phyloP scores from a whole-genome alignment of 148 eudicot genomes.

The Selenicereus undatus region DNA sequence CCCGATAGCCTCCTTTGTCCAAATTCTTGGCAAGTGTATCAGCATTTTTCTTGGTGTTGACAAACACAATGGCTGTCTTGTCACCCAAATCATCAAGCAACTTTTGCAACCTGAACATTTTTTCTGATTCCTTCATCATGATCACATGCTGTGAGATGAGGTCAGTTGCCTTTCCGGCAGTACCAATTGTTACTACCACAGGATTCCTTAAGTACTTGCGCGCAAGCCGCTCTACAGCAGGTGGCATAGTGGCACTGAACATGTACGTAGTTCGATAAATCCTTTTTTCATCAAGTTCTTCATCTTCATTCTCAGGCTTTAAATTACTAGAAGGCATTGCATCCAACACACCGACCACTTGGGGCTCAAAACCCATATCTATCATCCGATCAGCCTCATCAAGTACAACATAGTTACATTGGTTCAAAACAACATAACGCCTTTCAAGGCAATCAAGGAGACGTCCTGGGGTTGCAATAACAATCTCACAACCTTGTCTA shows the following conservation, averaged over 20 bases:
- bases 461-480: slow-evolving; percentile 87
- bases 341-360: slow-evolving; percentile 74
- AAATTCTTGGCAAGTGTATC: slow-evolving; percentile 42
- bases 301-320: slow-evolving; percentile 86
- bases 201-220: slow-evolving; percentile 84
- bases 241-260: slow-evolving; percentile 94
- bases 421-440: slow-evolving; percentile 66
- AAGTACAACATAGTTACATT: slow-evolving; percentile 84
- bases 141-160: slow-evolving; percentile 68
- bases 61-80: slow-evolving; percentile 61
- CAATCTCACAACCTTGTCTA: slow-evolving; percentile 84
- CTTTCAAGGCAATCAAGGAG: slow-evolving; percentile 77
- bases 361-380: slow-evolving; percentile 90
- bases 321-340: slow-evolving; percentile 91
- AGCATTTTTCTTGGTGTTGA: slow-evolving; percentile 53
- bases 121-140: slow-evolving; percentile 81
- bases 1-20: slow-evolving; percentile 55
- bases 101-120: slow-evolving; percentile 48
- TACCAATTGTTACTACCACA: slow-evolving; percentile 77
- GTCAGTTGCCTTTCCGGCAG: slow-evolving; percentile 79
- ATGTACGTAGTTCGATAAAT: slow-evolving; percentile 79
- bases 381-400: slow-evolving; percentile 94
- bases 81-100: slow-evolving; percentile 67
- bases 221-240: slow-evolving; percentile 85
- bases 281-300: slow-evolving; percentile 76